phyloP scores from a whole-genome alignment of 2,329 filamentous ascomycete species.

The Paraphoma chrysanthemicola region DNA sequence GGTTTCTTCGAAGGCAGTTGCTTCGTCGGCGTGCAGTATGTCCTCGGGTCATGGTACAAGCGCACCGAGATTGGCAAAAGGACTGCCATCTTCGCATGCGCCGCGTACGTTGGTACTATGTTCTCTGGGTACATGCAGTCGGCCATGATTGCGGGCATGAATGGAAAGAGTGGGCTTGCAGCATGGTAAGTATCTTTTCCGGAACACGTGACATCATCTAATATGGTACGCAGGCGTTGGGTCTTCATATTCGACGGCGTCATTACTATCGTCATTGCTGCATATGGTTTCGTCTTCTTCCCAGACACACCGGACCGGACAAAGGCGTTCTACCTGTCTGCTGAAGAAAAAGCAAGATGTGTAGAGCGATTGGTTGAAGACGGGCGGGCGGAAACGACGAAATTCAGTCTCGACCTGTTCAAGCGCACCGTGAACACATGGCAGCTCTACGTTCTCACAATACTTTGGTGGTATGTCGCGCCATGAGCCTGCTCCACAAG shows the following conservation, averaged over 20 bases:
- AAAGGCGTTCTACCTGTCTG: constrained; percentile 6
- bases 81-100: constrained; percentile 19
- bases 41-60: constrained; percentile 26
- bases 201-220: neutral
- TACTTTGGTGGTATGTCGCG: constrained; percentile 42
- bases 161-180: neutral
- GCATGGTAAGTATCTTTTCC: constrained; percentile 5
- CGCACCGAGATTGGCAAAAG: constrained; percentile 19
- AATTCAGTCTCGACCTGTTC: constrained; percentile 43
- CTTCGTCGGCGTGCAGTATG: constrained; percentile 17
- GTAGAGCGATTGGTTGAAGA: constrained; percentile 9
- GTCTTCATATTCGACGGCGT: constrained; percentile 18
- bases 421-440: constrained; percentile 51
- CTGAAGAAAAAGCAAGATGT: constrained; percentile 8
- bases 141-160: constrained; percentile 13
- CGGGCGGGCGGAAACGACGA: constrained; percentile 24
- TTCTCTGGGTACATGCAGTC: constrained; percentile 21
- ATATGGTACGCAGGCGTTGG: constrained; percentile 14
- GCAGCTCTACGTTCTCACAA: constrained; percentile 55
- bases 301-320: constrained; percentile 16
- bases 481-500: constrained; percentile 43
- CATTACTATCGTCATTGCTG: constrained; percentile 8
- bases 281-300: constrained; percentile 11
- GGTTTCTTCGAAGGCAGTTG: constrained; percentile 13
- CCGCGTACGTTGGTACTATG: constrained; percentile 19